Conservation (phyloP, 352 stramenopile species). For the Globisporangium viniferum region DNA sequence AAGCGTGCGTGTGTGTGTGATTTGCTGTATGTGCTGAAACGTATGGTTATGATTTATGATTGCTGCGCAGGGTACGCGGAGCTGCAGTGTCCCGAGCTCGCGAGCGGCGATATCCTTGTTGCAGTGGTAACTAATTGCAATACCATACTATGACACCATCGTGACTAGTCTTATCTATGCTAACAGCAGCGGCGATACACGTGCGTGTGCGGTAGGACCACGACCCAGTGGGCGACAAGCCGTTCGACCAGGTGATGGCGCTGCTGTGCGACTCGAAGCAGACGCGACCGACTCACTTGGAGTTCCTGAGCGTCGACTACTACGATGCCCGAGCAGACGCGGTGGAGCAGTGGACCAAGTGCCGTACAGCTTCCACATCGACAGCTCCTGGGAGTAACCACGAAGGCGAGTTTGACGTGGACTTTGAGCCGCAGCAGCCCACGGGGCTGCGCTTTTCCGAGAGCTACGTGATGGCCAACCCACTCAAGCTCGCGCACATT, state of each 20-base stretch:
- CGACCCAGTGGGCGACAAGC: conserved; percentile 11
- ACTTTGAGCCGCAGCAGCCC: conserved; percentile 28
- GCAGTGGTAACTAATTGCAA: conserved; percentile 18
- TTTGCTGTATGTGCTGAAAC: background rate
- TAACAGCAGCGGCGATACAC: background rate
- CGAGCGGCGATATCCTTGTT: conserved; percentile 32
- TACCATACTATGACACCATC: background rate
- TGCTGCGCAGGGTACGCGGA: conserved; percentile 26
- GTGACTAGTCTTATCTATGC: background rate
- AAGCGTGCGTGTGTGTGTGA: background rate
- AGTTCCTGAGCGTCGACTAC: conserved; percentile 27
- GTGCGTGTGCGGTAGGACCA: background rate
- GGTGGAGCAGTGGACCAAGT: conserved; percentile 23
- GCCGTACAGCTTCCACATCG: background rate
- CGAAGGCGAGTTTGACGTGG: conserved; percentile 41
- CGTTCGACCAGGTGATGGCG: conserved; percentile 29
- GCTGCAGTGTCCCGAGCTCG: conserved; percentile 24
- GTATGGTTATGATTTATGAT: background rate
- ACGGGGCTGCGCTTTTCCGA: conserved; percentile 34
- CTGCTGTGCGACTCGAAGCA: conserved; percentile 18
- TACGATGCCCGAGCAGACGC: conserved; percentile 19
- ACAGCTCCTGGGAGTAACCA: background rate
- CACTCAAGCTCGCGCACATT: conserved; percentile 25
- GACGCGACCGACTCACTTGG: conserved; percentile 23
- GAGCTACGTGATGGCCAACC: conserved; percentile 34